These are phyloP conservation scores for Aspergillus sp. DNA, from an alignment of 2,329 filamentous ascomycete species.

Conservation along the genomic window DNA sequence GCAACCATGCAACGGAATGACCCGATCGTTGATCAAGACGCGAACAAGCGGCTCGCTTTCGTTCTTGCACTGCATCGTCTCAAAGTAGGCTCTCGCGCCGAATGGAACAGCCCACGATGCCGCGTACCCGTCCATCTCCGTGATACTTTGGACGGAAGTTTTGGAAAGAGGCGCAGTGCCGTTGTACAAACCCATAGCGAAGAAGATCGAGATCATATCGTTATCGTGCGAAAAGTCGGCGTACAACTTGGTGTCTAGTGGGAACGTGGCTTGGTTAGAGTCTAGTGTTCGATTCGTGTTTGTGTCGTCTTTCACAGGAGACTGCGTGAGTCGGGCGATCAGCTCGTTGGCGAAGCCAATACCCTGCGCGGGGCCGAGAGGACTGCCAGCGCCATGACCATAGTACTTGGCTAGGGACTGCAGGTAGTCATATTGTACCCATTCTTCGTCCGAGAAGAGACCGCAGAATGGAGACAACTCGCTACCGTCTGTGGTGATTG, in stretches of 20 bases:
- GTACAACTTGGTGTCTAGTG: slow-evolving; percentile 70
- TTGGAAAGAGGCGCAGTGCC: slow-evolving; percentile 60
- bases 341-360: slow-evolving; percentile 89
- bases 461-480: slow-evolving; percentile 72
- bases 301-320: slow-evolving; percentile 72
- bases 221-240: slow-evolving; percentile 95
- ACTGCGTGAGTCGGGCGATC: slow-evolving; percentile 74
- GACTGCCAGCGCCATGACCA: slow-evolving; percentile 75
- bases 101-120: slow-evolving; percentile 83
- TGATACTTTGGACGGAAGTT: slow-evolving; percentile 52
- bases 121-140: slow-evolving; percentile 69
- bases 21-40: slow-evolving; percentile 81
- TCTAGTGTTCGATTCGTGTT: slow-evolving; percentile 80
- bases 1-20: slow-evolving; percentile 73
- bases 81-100: slow-evolving; percentile 78
- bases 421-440: slow-evolving; percentile 79
- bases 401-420: slow-evolving; percentile 84
- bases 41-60: slow-evolving; percentile 71
- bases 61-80: slow-evolving; percentile 74
- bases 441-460: slow-evolving; percentile 75
- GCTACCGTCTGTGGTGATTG: slow-evolving; percentile 54
- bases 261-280: slow-evolving; percentile 69
- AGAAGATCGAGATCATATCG: slow-evolving; percentile 76
- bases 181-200: slow-evolving; percentile 79
- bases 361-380: slow-evolving; percentile 80